Evolutionary conservation across 78 protist genomes (phyloP), one percentile per base, ranked within the genome.

Genomic region (Anaeramoeba ignava): DNA sequence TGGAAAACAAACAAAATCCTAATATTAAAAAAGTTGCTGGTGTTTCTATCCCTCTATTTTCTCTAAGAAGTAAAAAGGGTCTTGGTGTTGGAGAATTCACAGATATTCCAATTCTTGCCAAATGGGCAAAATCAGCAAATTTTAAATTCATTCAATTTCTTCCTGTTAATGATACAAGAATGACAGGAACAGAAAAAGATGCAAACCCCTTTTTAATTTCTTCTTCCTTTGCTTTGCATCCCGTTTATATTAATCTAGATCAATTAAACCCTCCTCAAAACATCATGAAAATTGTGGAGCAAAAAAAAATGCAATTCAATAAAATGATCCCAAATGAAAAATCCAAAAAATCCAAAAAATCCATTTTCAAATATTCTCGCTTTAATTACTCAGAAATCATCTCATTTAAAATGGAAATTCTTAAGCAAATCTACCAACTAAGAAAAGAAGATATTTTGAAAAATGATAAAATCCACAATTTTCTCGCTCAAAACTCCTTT

Each of bases 21-120:
- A n/a, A n/a, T n/a, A n/a, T n/a, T n/a, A n/a, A n/a, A n/a, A 54
- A 17, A 54, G 17, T 54, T 54, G 82, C 92, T 3, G 96, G 96
- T 81, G 93, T 92, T 36, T 90, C 89, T 2, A 41, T 92, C 31
- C 96, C 94, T 33, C 78, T 93, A 38, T 93, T 92, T 78, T 90
- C 96, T 36, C 82, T 93, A 36, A 38, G 94, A 3, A 42, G 85
- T 1, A 81, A 38, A 34, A 41, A 83, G 33, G 82, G 91, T 41
- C 17, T 82, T 38, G 96, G 96, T 36, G 84, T 92, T 80, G 96
- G 96, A 33, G 96, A 94, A 42, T 92, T 92, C 68, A 54, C 33
- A 41, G 96, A 94, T 73, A 3, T 94, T 2, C 41, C 23, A 27
- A 36, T 12, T 17, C 33, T 92, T 1, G 83, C 89, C 17, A 93